These are phyloP conservation scores for Begonia loranthoides DNA, from an alignment of 306 rosid genomes.

Conservation along the genomic window DNA sequence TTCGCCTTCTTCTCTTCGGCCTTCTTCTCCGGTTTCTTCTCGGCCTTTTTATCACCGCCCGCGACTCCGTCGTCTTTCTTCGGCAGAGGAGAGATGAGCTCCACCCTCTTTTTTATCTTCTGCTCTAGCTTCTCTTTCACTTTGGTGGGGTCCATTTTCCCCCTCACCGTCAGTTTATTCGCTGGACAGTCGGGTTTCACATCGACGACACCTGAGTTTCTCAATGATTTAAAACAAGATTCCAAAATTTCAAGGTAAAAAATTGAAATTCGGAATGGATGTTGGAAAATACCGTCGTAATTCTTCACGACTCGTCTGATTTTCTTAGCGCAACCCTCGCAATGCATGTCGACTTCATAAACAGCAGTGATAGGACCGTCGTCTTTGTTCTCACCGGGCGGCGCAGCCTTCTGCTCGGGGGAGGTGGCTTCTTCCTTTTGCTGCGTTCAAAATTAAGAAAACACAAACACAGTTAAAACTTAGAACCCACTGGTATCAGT, in stretches of 20 bases:
- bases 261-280: not conserved
- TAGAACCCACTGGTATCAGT: too few species aligned
- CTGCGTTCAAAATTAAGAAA: slow-evolving; percentile 13
- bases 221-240: not conserved
- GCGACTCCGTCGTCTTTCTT: slow-evolving; percentile 44
- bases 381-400: slow-evolving; percentile 33
- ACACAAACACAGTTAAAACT: not conserved
- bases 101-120: slow-evolving; percentile 59
- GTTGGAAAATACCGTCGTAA: slow-evolving; percentile 29
- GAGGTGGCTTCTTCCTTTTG: slow-evolving; percentile 13
- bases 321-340: slow-evolving; percentile 76
- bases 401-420: slow-evolving; percentile 49
- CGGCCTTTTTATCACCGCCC: slow-evolving; percentile 32
- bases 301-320: slow-evolving; percentile 36
- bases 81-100: slow-evolving; percentile 52
- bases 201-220: slow-evolving; percentile 45
- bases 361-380: slow-evolving; percentile 31
- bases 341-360: slow-evolving; percentile 60
- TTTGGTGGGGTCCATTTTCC: slow-evolving; percentile 42
- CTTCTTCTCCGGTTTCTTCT: slow-evolving; percentile 34
- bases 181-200: slow-evolving; percentile 38
- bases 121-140: slow-evolving; percentile 36
- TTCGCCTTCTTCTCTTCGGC: slow-evolving; percentile 36
- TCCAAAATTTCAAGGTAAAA: not conserved
- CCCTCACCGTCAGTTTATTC: slow-evolving; percentile 51